A percentile compares a stretch with the other conserved stretches of the same genome.
Evolutionary conservation across 164 flowering plant species (phyloP).

Genomic region (Vitis vinifera): ASM3070453v1 NC_081823.1:24228501-24229000

Average conservation of each 20-base stretch:
- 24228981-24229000: slow-evolving; percentile 6
- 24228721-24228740: no score
- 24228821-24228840: not conserved
- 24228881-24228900: slow-evolving; percentile 5
- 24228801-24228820: not conserved
- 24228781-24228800: not conserved
- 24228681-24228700: no score
- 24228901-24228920: not conserved
- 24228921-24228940: not conserved
- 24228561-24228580: slow-evolving; percentile 21
- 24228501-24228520: no score
- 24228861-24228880: not conserved
- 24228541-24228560: slow-evolving; percentile 12
- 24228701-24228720: no score
- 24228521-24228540: slow-evolving; percentile 10
- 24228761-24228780: not conserved
- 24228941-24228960: no score
- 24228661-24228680: slow-evolving; percentile 26
- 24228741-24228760: not conserved
- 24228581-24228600: slow-evolving; percentile 31
- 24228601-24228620: slow-evolving; percentile 8
- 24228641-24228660: slow-evolving; percentile 31
- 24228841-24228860: not conserved
- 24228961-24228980: not conserved
- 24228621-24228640: slow-evolving; percentile 23